phyloP scores from a whole-genome alignment of 2,329 filamentous ascomycete species.

The Sporothrix luriei region DNA sequence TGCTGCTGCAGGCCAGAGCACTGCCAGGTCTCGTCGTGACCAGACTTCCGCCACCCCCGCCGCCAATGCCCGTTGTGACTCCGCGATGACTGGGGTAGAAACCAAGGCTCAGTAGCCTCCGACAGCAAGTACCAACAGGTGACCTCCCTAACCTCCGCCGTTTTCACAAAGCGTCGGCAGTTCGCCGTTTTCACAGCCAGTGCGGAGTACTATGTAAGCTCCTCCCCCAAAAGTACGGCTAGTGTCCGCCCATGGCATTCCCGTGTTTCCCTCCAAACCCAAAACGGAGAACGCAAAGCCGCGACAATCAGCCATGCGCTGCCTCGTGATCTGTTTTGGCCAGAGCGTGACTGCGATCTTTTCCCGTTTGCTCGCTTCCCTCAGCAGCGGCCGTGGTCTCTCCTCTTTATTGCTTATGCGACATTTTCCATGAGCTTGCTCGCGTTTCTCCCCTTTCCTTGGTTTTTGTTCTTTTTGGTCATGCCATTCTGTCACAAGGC shows the following conservation, averaged over 20 bases:
- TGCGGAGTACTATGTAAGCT: too few relatives aligned
- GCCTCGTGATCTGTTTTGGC: conserved; percentile 1
- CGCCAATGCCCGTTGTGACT: background rate
- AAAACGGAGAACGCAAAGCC: conserved; percentile 17
- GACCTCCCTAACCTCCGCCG: conserved; percentile 6
- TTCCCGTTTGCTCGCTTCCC: background rate
- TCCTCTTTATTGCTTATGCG: background rate
- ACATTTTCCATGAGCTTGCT: background rate
- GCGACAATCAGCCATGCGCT: conserved; percentile 12
- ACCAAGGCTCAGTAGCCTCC: background rate
- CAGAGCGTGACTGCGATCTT: background rate
- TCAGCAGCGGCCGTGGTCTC: too few relatives aligned
- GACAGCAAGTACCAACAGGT: background rate
- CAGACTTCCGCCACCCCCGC: conserved; percentile 21
- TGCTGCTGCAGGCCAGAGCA: background rate
- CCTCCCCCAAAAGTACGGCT: too few relatives aligned
- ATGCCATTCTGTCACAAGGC: conserved; percentile 4
- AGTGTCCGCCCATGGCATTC: too few relatives aligned
- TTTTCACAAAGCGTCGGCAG: background rate
- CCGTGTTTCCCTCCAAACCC: background rate
- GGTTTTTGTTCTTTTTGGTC: background rate
- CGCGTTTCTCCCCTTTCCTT: background rate
- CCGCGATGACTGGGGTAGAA: background rate
- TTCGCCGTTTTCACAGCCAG: background rate
- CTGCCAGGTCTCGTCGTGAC: background rate